Evolutionary conservation across 495 filamentous ascomycete genomes (phyloP).

Genomic region (Trypethelium eluteriae): DNA sequence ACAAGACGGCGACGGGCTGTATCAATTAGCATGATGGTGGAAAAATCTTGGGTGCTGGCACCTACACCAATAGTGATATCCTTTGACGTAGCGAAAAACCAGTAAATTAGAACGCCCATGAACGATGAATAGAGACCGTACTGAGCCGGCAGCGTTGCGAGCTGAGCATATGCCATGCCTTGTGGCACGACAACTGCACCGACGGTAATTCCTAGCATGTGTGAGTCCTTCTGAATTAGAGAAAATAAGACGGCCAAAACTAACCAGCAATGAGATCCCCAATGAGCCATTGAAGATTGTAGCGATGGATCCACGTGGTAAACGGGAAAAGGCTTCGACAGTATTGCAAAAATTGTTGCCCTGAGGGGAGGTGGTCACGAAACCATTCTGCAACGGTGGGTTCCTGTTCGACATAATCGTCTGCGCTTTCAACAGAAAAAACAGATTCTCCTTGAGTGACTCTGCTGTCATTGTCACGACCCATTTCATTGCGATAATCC

Average conservation of each 20-base stretch:
- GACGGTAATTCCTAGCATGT: conserved; percentile 69
- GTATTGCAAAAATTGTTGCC: conserved; percentile 50
- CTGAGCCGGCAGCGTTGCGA: conserved; percentile 69
- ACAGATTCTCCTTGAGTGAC: conserved; percentile 68
- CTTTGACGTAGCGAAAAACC: conserved; percentile 98
- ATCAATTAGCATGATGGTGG: background rate
- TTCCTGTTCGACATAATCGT: conserved; percentile 77
- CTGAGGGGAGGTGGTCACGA: conserved; percentile 50
- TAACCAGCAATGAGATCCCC: conserved; percentile 87
- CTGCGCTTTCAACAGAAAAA: conserved; percentile 65
- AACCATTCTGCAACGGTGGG: conserved; percentile 71
- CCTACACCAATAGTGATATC: conserved; percentile 97
- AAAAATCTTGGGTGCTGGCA: conserved; percentile 17
- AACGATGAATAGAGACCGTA: conserved; percentile 96
- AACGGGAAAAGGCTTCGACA: conserved; percentile 73
- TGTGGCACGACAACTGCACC: conserved; percentile 94
- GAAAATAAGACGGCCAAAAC: conserved; percentile 23
- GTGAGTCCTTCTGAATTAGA: conserved; percentile 5
- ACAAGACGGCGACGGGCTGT: conserved; percentile 93
- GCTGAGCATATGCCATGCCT: conserved; percentile 89
- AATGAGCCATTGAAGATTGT: conserved; percentile 80
- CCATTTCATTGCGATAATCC: conserved; percentile 40
- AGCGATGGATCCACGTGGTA: conserved; percentile 73
- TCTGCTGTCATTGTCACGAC: conserved; percentile 41
- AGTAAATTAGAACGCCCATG: conserved; percentile 92